These are phyloP conservation scores for Coelastrella sp. DNA, from an alignment of 139 green algal species.

Conservation along the genomic window DNA sequence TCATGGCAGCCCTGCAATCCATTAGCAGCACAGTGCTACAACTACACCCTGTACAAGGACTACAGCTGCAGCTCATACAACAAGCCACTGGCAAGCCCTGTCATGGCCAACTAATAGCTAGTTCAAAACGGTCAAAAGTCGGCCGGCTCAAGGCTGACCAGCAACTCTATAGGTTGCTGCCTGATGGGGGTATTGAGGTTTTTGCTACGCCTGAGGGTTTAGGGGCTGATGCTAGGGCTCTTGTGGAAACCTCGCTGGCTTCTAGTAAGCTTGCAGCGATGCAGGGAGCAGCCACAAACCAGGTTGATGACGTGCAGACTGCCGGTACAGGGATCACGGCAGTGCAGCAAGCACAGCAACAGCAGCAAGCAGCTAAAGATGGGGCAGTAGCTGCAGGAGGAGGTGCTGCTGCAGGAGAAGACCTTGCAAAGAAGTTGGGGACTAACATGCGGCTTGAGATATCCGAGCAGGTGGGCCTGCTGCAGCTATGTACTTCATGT, in stretches of 20 bases:
- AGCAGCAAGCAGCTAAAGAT: background rate
- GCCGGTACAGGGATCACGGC: background rate
- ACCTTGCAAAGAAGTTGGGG: constrained; percentile 45
- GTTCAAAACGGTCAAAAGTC: background rate
- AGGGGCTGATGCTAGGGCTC: background rate
- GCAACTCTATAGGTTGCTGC: constrained; percentile 12
- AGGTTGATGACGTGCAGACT: background rate
- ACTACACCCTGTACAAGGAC: background rate
- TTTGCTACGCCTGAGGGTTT: background rate
- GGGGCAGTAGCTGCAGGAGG: background rate
- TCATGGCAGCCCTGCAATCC: constrained; percentile 42
- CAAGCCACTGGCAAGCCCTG: background rate
- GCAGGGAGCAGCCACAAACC: constrained; percentile 5
- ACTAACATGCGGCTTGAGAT: constrained; percentile 62
- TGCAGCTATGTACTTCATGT: background rate
- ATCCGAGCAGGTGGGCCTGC: constrained; percentile 51
- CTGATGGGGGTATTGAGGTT: background rate
- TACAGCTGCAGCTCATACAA: constrained; percentile 34
- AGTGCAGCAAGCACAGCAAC: background rate
- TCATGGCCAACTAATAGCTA: constrained; percentile 24
- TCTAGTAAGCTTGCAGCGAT: background rate
- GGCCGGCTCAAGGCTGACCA: constrained; percentile 27
- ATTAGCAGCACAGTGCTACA: constrained; percentile 28
- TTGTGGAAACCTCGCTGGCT: background rate
- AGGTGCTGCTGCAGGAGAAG: constrained; percentile 11